These are phyloP conservation scores for Suillus plorans DNA, from an alignment of 768 basidiomycete genomes.

Conservation along the genomic window DNA sequence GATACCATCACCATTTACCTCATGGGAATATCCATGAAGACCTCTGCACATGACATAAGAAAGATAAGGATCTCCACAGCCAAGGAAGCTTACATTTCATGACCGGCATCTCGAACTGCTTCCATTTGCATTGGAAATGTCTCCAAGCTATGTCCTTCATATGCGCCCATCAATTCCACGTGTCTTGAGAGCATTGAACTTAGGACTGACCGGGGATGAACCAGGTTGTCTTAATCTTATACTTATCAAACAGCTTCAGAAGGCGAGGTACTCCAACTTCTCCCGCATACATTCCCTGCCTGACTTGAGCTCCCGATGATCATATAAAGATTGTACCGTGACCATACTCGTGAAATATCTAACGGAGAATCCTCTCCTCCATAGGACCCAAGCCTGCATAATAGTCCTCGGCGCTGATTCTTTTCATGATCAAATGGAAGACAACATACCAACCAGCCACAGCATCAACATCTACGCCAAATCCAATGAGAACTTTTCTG, in stretches of 20 bases:
- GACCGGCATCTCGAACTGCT: conserved; percentile 67
- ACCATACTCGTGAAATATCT: conserved; percentile 60
- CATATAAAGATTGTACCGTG: neutral
- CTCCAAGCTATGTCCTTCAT: conserved; percentile 64
- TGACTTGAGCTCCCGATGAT: neutral
- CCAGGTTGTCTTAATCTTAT: conserved; percentile 68
- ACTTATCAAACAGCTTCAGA: conserved; percentile 70
- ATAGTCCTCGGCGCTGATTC: neutral
- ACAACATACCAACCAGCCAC: conserved; percentile 64
- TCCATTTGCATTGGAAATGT: conserved; percentile 73
- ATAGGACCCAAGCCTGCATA: conserved; percentile 63
- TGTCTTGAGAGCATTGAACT: neutral
- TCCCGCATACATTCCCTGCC: conserved; percentile 68
- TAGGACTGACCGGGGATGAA: conserved; percentile 61
- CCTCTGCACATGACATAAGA: conserved; percentile 38
- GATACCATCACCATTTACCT: conserved; percentile 33
- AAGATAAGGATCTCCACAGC: neutral
- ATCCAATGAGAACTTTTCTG: conserved; percentile 55
- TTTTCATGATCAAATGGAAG: neutral
- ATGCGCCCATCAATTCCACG: neutral
- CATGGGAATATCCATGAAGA: conserved; percentile 72
- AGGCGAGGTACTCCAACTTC: conserved; percentile 71
- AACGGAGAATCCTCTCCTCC: conserved; percentile 72
- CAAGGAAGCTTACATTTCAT: conserved; percentile 53
- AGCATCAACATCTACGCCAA: conserved; percentile 76